A percentile compares a stretch with the other conserved stretches of the same genome.
phyloP scores from a whole-genome alignment of 2,329 filamentous ascomycete genomes.

The Claviceps purpurea region DNA sequence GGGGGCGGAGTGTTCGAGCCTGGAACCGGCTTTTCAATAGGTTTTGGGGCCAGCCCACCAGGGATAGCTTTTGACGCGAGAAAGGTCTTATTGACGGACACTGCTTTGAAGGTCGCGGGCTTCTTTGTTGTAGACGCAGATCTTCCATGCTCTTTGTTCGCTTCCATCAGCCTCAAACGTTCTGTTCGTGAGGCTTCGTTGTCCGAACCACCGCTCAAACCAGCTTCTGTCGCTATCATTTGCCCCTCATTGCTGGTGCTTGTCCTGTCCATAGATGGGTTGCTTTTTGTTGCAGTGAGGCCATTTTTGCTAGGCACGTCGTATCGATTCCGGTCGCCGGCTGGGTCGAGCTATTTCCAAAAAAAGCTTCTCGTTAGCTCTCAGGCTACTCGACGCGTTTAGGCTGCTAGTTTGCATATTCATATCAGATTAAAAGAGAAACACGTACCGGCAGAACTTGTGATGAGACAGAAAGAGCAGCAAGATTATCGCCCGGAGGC shows the following conservation, averaged over 20 bases:
- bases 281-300: slow-evolving; percentile 22
- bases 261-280: slow-evolving; percentile 44
- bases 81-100: slow-evolving; percentile 77
- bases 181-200: slow-evolving; percentile 55
- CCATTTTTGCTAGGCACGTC: slow-evolving; percentile 36
- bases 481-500: slow-evolving; percentile 39
- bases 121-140: slow-evolving; percentile 54
- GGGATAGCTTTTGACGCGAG: slow-evolving; percentile 53
- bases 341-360: slow-evolving; percentile 18
- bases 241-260: slow-evolving; percentile 45
- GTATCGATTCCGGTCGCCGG: slow-evolving; percentile 31
- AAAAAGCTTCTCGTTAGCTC: background rate
- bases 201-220: slow-evolving; percentile 62
- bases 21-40: slow-evolving; percentile 34
- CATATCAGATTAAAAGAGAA: background rate
- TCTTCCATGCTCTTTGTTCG: slow-evolving; percentile 45
- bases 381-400: background rate
- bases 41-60: slow-evolving; percentile 31
- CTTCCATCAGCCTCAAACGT: slow-evolving; percentile 39
- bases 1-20: slow-evolving; percentile 33
- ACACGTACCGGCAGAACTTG: slow-evolving; percentile 29
- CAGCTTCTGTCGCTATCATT: slow-evolving; percentile 50
- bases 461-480: slow-evolving; percentile 38
- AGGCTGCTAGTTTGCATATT: background rate
- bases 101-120: slow-evolving; percentile 66